Evolutionary conservation across 1,284 basidiomycete genomes (phyloP).

Genomic region (Laetiporus sulphureus): DNA sequence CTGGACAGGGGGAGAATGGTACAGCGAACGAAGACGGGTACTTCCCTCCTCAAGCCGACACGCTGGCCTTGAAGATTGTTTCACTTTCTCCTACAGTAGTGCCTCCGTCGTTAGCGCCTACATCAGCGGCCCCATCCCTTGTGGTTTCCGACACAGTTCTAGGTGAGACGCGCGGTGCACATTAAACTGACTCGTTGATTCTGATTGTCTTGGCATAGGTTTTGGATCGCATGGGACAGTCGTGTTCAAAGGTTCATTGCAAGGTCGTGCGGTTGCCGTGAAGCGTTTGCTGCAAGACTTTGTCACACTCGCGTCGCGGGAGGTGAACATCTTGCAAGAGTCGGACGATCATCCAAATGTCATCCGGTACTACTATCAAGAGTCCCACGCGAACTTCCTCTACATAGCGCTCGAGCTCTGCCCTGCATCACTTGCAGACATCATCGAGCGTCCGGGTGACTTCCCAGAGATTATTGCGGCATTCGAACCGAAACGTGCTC

Average conservation of each 20-base stretch:
- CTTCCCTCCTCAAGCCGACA: conserved; percentile 1
- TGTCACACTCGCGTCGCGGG: conserved; percentile 89
- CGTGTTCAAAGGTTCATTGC: conserved; percentile 89
- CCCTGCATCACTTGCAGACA: conserved; percentile 89
- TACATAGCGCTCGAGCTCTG: conserved; percentile 98
- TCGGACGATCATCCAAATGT: conserved; percentile 98
- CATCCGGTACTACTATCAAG: conserved; percentile 97
- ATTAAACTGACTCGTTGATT: background rate
- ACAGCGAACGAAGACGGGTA: background rate
- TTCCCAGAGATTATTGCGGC: conserved; percentile 60
- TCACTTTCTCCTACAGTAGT: conserved; percentile 20
- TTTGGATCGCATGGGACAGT: conserved; percentile 97
- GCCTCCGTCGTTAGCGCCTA: conserved; percentile 19
- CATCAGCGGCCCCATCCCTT: conserved; percentile 34
- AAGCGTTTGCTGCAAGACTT: conserved; percentile 95
- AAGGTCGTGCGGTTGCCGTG: conserved; percentile 94
- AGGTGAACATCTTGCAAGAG: conserved; percentile 92
- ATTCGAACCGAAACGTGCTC: conserved; percentile 84
- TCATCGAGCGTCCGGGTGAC: conserved; percentile 80
- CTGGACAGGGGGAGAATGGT: conserved; percentile 1
- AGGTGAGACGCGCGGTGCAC: conserved; percentile 45
- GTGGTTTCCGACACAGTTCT: conserved; percentile 75
- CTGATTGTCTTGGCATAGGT: conserved; percentile 39
- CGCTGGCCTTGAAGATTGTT: conserved; percentile 5
- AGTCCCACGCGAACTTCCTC: conserved; percentile 87